Percentiles rank a stretch among this genome's conserved stretches.
These are phyloP conservation scores for Chytriomyces confervae DNA, from an alignment of 192 early-diverging fungal genomes.

Conservation along the genomic window DNA sequence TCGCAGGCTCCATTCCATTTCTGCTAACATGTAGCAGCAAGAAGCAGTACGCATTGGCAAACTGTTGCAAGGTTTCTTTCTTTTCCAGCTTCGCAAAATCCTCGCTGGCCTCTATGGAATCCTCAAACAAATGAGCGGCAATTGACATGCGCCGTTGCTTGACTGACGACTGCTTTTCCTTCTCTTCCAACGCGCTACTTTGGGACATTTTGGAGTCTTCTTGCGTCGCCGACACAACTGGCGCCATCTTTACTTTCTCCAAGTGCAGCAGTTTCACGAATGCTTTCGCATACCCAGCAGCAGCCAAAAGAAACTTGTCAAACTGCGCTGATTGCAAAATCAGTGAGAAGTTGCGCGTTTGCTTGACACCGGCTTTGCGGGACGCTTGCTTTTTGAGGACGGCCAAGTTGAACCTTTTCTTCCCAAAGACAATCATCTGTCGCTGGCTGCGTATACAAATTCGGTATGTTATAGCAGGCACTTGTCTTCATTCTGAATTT, in stretches of 20 bases:
- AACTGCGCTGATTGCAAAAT: conserved; percentile 42
- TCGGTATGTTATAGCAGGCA: too few species aligned
- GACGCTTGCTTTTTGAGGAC: conserved; percentile 33
- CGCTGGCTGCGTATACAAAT: too few species aligned
- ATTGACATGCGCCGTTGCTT: background rate
- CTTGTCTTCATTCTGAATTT: too few species aligned
- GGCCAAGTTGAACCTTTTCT: conserved; percentile 39
- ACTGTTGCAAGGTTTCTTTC: conserved; percentile 32
- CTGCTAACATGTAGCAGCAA: conserved; percentile 46
- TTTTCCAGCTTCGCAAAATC: conserved; percentile 23
- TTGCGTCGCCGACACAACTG: conserved; percentile 7
- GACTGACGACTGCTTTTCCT: conserved; percentile 22
- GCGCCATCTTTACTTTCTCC: conserved; percentile 8
- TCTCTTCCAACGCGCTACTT: conserved; percentile 15
- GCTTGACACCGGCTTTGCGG: background rate
- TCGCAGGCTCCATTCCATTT: conserved; percentile 45
- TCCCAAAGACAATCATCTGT: conserved; percentile 30
- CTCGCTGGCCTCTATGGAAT: conserved; percentile 1
- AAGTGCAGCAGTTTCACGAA: conserved; percentile 14
- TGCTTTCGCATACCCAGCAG: conserved; percentile 30
- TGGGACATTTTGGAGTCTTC: background rate
- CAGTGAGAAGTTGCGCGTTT: conserved; percentile 33
- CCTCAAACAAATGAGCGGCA: background rate
- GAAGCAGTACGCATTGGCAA: conserved; percentile 56
- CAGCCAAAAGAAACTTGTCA: conserved; percentile 43